Conservation (phyloP, 2,329 filamentous ascomycete genomes). For the Fusarium sp. region DNA sequence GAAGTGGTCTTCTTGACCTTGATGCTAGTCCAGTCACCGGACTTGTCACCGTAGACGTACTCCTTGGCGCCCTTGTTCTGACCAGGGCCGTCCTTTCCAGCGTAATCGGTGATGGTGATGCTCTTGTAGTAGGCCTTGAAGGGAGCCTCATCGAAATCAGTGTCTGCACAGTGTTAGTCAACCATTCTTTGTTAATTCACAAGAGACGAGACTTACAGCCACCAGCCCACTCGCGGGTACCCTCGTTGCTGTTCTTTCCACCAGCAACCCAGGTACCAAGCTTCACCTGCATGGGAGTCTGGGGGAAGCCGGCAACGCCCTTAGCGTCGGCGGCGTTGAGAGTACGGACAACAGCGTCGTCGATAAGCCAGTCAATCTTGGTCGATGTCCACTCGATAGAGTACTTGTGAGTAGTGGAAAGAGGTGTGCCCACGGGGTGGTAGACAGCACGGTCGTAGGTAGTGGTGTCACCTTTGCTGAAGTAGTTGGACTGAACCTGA, state of each 20-base stretch:
- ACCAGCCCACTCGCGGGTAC: slow-evolving; percentile 78
- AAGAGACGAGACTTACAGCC: slow-evolving; percentile 53
- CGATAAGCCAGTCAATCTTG: slow-evolving; percentile 71
- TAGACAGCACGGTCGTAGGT: slow-evolving; percentile 76
- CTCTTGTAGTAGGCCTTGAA: slow-evolving; percentile 68
- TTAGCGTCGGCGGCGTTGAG: slow-evolving; percentile 69
- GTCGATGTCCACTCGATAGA: slow-evolving; percentile 74
- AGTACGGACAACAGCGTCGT: slow-evolving; percentile 70
- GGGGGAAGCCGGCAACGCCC: slow-evolving; percentile 70
- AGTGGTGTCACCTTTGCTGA: slow-evolving; percentile 77
- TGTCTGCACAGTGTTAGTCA: slow-evolving; percentile 49
- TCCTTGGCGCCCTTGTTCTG: slow-evolving; percentile 55
- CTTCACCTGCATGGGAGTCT: slow-evolving; percentile 78
- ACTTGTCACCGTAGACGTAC: slow-evolving; percentile 64
- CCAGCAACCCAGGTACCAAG: slow-evolving; percentile 75
- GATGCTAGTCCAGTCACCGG: slow-evolving; percentile 64
- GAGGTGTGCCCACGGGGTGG: slow-evolving; percentile 66
- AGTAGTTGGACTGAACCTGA: slow-evolving; percentile 90
- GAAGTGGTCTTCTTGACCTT: slow-evolving; percentile 57
- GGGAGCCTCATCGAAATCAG: slow-evolving; percentile 63
- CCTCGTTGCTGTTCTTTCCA: slow-evolving; percentile 67
- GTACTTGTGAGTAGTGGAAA: slow-evolving; percentile 72
- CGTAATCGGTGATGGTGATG: slow-evolving; percentile 65
- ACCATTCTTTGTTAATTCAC: too few relatives aligned
- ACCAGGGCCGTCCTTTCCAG: slow-evolving; percentile 58